Conservation (phyloP, 139 green algal species). For the Closterium sp. region DNA sequence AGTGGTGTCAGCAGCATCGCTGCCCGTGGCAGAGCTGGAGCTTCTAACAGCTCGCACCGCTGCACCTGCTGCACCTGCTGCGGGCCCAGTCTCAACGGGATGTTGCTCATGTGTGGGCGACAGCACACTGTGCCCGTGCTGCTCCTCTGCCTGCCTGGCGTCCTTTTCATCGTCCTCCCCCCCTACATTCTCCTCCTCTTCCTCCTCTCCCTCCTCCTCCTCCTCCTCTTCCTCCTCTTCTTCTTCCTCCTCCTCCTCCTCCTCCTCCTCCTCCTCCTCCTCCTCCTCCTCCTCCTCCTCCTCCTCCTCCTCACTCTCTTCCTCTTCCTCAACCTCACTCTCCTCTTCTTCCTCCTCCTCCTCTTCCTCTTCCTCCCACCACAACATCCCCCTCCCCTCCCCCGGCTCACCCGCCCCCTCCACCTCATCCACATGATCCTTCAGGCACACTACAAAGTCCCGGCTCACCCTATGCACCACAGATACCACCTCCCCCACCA, state of each 20-base stretch:
- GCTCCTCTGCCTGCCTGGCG: background rate
- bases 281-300: background rate
- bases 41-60: too few relatives aligned
- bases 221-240: background rate
- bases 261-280: background rate
- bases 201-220: background rate
- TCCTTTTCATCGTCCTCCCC: background rate
- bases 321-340: background rate
- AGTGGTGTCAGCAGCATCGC: too few relatives aligned
- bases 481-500: background rate
- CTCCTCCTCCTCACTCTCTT: too few relatives aligned
- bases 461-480: background rate
- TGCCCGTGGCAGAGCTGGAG: too few relatives aligned
- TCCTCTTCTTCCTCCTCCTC: background rate
- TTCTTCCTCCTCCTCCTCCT: background rate
- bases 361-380: background rate
- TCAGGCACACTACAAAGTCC: background rate
- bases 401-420: background rate
- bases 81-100: too few relatives aligned
- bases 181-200: background rate
- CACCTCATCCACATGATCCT: background rate
- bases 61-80: too few relatives aligned
- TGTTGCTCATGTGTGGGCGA: background rate
- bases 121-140: background rate
- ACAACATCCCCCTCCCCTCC: background rate